phyloP scores from a whole-genome alignment of 129 eudicot genomes.

The Lonicera japonica region DNA sequence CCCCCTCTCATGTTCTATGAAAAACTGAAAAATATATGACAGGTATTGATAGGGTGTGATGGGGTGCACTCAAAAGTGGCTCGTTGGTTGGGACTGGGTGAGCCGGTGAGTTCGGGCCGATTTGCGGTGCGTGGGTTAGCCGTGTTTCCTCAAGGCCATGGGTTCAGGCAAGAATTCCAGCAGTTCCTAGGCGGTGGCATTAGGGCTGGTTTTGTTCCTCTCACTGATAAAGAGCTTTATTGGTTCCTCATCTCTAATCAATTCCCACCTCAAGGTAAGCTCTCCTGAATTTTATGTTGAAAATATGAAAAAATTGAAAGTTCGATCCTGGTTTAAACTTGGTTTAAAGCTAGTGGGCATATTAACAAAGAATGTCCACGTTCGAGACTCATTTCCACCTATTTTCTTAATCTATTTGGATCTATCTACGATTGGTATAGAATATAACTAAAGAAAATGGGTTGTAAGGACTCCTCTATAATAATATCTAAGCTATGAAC shows the following conservation, averaged over 20 bases:
- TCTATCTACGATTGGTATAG: no score
- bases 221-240: constrained; percentile 2
- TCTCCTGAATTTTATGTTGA: not conserved
- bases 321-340: no score
- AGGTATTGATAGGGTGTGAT: constrained; percentile 22
- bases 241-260: not conserved
- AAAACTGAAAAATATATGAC: no score
- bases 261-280: not conserved
- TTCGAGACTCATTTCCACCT: no score
- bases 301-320: no score
- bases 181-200: not conserved
- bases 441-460: no score
- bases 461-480: no score
- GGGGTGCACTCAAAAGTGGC: constrained; percentile 20
- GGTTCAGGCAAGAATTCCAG: not conserved
- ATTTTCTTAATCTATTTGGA: no score
- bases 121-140: constrained; percentile 12
- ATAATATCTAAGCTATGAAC: no score
- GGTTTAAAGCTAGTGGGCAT: no score
- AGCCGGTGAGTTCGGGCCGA: constrained; percentile 10
- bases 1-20: no score
- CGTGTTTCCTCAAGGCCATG: constrained; percentile 15
- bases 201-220: constrained; percentile 11
- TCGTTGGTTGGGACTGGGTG: constrained; percentile 10
- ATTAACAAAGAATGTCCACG: no score